Conservation (phyloP, 768 basidiomycete species). For the Kwoniella newhampshirensis region DNA sequence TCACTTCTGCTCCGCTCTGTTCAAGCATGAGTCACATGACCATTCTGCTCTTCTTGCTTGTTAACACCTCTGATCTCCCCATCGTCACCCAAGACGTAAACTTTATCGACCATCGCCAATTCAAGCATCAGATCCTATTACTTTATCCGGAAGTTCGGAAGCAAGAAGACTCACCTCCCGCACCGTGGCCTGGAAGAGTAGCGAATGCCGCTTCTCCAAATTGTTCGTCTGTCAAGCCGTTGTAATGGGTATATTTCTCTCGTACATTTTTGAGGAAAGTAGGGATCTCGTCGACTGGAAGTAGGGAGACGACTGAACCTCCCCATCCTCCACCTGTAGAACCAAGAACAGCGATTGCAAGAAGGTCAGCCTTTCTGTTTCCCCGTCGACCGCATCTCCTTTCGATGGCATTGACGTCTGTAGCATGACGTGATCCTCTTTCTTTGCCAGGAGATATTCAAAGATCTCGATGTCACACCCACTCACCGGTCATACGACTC, state of each 20-base stretch:
- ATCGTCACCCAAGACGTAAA: too few species aligned
- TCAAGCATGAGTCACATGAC: too few species aligned
- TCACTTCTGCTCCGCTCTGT: too few species aligned
- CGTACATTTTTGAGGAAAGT: slow-evolving; percentile 66
- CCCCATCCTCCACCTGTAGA: slow-evolving; percentile 81
- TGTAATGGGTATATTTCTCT: slow-evolving; percentile 66
- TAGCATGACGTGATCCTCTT: too few species aligned
- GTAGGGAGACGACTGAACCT: slow-evolving; percentile 80
- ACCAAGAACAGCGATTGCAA: not conserved
- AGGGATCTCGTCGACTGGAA: slow-evolving; percentile 64
- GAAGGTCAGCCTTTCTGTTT: too few species aligned
- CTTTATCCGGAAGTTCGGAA: too few species aligned
- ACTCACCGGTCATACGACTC: slow-evolving; percentile 74
- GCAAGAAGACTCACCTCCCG: slow-evolving; percentile 13
- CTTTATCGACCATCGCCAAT: not conserved
- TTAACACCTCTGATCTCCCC: too few species aligned
- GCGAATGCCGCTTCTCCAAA: slow-evolving; percentile 56
- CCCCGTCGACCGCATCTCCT: too few species aligned
- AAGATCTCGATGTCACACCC: not conserved
- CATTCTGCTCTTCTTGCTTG: not conserved
- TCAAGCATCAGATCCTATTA: not conserved
- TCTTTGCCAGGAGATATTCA: too few species aligned
- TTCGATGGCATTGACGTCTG: too few species aligned
- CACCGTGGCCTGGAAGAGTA: slow-evolving; percentile 1
- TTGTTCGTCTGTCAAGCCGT: slow-evolving; percentile 61